phyloP scores from a whole-genome alignment of 192 early-diverging fungal species.

The Glomus cerebriforme region DNA sequence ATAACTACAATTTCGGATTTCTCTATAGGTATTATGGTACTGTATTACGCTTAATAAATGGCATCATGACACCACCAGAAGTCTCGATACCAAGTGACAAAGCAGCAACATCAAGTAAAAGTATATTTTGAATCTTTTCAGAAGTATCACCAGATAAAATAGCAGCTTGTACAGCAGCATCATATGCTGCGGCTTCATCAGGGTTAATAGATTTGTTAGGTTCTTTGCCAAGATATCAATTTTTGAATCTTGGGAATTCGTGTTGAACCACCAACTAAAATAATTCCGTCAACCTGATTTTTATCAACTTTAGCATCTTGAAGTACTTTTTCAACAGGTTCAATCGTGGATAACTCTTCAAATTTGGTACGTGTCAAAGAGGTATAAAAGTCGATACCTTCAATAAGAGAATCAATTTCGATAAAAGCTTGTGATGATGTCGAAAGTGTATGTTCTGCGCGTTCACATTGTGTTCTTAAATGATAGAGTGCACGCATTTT shows the following conservation, averaged over 20 bases:
- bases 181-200: conserved; percentile 92
- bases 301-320: conserved; percentile 41
- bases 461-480: no score
- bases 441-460: no score
- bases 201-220: conserved; percentile 90
- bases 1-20: conserved; percentile 82
- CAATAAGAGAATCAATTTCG: no score
- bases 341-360: no score
- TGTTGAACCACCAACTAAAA: conserved; percentile 90
- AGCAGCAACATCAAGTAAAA: conserved; percentile 79
- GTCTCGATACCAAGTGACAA: conserved; percentile 84
- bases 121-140: conserved; percentile 70
- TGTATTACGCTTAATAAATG: conserved; percentile 50
- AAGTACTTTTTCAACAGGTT: no score
- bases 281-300: conserved; percentile 54
- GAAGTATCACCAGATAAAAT: no score
- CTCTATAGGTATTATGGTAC: conserved; percentile 75
- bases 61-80: conserved; percentile 74
- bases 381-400: no score
- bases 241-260: conserved; percentile 92
- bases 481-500: no score
- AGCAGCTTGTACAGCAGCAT: conserved; percentile 80
- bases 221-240: conserved; percentile 89
- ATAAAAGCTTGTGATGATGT: no score
- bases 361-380: no score